Base-by-base conservation (phyloP, 495 filamentous ascomycete genomes). In the Hypoxylon lienhwacheense region DNA sequence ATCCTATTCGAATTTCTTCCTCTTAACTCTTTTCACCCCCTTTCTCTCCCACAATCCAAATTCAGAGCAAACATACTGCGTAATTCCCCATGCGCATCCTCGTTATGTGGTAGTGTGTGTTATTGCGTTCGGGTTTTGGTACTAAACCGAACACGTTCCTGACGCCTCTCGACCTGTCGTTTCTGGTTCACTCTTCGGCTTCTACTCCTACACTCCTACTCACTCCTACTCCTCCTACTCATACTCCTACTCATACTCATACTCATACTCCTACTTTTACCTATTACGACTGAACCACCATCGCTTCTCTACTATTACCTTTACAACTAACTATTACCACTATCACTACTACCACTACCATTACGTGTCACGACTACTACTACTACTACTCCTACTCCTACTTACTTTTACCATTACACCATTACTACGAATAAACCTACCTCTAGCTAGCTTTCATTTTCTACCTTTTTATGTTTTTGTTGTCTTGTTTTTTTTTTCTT, bases 71-170 rank as follows among this genome's bases (percentile, higher is more conserved):
- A 31, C 21, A 20, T 42, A 24, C 22, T 25, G 22, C 32, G n/a
- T 8, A 17, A 4, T 39, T 20, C 49, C 19, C 10, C 15, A 36
- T 24, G 37, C 28, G 46, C 47, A 59, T 59, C 35, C 34, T 52
- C 25, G 42, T 51, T 45, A 42, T 47, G 52, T 47, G 32, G 47
- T 43, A 61, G 19, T 46, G 58, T n/a, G n/a, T n/a, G n/a, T n/a
- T n/a, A n/a, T 49, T 61, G 17, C 51, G 41, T 32, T 43, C 19
- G 37, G 34, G 46, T 55, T 21, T 42, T 52, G 40, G 47, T 55
- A 55, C 45, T 36, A 52, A 47, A 19, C n/a, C n/a, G n/a, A 12
- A 61, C 36, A 55, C 35, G 40, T 22, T 55, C 40, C 37, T 55
- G 40, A 51, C 50, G 50, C 22, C 19, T 51, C 46, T 26, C 22